Base-by-base conservation (phyloP, 208 protist species). In the Trypanosoma boissoni region DNA sequence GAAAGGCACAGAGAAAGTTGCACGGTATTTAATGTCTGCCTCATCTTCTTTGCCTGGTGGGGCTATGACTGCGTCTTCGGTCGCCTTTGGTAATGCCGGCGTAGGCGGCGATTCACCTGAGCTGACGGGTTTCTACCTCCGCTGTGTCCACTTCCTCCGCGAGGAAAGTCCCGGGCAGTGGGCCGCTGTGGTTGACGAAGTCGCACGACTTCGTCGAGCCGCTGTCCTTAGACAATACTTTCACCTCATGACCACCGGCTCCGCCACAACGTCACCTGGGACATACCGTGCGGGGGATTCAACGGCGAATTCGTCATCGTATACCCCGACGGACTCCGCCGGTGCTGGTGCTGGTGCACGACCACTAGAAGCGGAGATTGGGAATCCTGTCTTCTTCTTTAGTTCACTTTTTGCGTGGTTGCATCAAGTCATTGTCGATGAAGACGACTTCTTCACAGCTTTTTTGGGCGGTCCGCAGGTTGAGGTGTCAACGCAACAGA, bases 161-260 rank as follows among this genome's bases (percentile, higher is more conserved):
- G 80, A 89, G 48, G 80, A 95, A 26, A 81, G 68, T 32, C 43
- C 73, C 2, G 51, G 53, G 37, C 78, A 86, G 64, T 88, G 83
- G 69, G 68, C 69, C 23, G 58, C 71, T 34, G 73, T 91, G 44
- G 54, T 95, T n/a, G 72, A 86, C 48, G 85, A 91, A 52, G 72
- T 92, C 14, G 76, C 79, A 9, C 72, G 80, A 29, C 68, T 88
- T 51, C 78, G 88, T 8, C 74, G 80, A 1, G 74, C 79, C 1
- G 82, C 78, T 0, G 83, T 95, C 34, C 67, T 95, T 54, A 77
- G 88, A 29, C 82, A 86, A 34, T 92, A 90, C 59, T 90, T 85
- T 60, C 85, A 92, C 50, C 77, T 95, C 16, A 72, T 95, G 62
- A 87, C 83, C 14, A 95, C 78, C 1, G 88, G 85, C 41, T 86